Evolutionary conservation across 805 yeast genomes (phyloP), one percentile per base, ranked within the genome.

Genomic region (Saccharomyces cerevisiae): DNA sequence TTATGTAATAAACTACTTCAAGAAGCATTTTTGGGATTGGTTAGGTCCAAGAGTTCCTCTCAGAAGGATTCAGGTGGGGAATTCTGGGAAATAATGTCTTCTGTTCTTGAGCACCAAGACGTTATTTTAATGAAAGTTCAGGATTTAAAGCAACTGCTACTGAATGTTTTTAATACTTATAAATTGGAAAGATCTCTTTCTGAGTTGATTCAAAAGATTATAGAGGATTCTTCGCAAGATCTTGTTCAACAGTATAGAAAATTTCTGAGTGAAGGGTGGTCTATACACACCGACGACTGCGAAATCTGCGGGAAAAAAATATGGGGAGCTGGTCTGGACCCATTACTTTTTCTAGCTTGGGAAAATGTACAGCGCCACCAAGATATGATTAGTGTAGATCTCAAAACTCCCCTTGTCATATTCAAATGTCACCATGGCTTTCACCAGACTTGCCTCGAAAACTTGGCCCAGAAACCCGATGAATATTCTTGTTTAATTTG

Each of bases 261-360:
- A 2, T 72, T 74, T 32, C 72, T 78, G 24, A 59, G 74, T 0
- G 67, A 71, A 41, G 97, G 97, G 0, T 85, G 95, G 89, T 73
- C 83, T 0, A 74, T 78, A 1, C 71, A 70, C 28, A 72, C 73
- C 28, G 73, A 76, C 41, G 80, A 77, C 49, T 91, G 97, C 67
- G 85, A 85, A 36, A 79, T 85, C 0, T 91, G 97, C 68, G 91
- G 89, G 1, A 82, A 82, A 57, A 72, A 73, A 22, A 71, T 90
- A 32, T 84, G 90, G 83, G 96, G 97, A 0, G 67, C 79, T 1
- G 80, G 81, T 1, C 65, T 86, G 2, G 72, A 76, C 26, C 71
- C 80, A 1, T 74, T 70, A 8, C 74, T 78, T 43, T 79, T 79
- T 52, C 74, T 76, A 47, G 73, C 78, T 3, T 86, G 91, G 91